These are phyloP conservation scores for Zizania latifolia DNA, from an alignment of 176 grass and related monocot genomes.

Conservation along the genomic window DNA sequence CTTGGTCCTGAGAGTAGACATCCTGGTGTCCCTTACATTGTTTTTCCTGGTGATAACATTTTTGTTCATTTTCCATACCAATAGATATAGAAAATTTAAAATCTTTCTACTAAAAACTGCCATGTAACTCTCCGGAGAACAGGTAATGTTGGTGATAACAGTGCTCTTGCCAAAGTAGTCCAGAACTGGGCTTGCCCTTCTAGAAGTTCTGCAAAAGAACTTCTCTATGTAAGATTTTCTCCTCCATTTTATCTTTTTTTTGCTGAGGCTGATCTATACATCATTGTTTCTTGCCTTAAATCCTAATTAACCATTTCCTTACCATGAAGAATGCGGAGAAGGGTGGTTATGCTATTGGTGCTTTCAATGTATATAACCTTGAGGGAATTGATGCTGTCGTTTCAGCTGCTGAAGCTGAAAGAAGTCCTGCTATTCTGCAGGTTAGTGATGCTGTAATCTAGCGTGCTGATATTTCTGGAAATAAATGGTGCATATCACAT, in stretches of 20 bases:
- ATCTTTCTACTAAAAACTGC: constrained; percentile 30
- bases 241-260: constrained; percentile 5
- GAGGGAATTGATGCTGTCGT: constrained; percentile 89
- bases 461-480: constrained; percentile 8
- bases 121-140: constrained; percentile 16
- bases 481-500: neutral
- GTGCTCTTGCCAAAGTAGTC: constrained; percentile 79
- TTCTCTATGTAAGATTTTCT: constrained; percentile 67
- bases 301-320: constrained; percentile 27
- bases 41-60: constrained; percentile 77
- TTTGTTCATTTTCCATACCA: neutral
- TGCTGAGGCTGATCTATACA: constrained; percentile 14
- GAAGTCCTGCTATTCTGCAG: constrained; percentile 89
- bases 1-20: constrained; percentile 95
- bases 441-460: constrained; percentile 34
- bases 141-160: constrained; percentile 95
- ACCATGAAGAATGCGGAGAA: constrained; percentile 72
- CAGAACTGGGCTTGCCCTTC: constrained; percentile 61
- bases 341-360: constrained; percentile 84
- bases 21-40: constrained; percentile 94
- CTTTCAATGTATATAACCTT: constrained; percentile 97
- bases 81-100: constrained; percentile 17
- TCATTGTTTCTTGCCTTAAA: constrained; percentile 14
- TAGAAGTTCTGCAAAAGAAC: constrained; percentile 69
- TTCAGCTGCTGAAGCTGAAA: constrained; percentile 86